Evolutionary conservation across 768 basidiomycete species (phyloP), one percentile per base, ranked within the genome.

Genomic region (Pisolithus sp.): DNA sequence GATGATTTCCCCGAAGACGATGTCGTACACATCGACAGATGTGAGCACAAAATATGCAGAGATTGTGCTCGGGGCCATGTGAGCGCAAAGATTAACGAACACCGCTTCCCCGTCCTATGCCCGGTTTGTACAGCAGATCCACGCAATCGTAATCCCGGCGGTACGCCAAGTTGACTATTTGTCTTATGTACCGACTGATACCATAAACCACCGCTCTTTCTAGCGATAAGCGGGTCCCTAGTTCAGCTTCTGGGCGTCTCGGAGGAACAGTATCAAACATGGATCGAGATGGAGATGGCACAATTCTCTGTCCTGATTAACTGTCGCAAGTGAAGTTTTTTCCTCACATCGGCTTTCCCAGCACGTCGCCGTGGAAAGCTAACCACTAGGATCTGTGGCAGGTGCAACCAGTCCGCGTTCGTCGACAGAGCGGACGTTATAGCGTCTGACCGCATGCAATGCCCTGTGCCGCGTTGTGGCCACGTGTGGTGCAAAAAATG

Each of bases 401-500:
- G 83, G 57, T 85, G 83, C 62, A 62, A 71, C 1, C 61, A 72
- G 42, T 72, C 75, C 0, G 70, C 74, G 17, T 76, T 76, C 41
- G 74, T 84, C 15, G 81, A 80, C 59, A 73, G 71, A 42, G 52
- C 58, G 1, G 79, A 82, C 49, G 72, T 77, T 44, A 67, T 71
- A 21, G 66, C 62, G 31, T 55, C 62, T 3, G 66, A 68, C 18
- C 68, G 74, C 41, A 62, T 84, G 10, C 58, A 60, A 17, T 85
- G 84, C 55, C 81, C 81, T 4, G 60, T 76, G 37, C 71, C 69
- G 0, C 58, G 59, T 3, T 85, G 83, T 51, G 61, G 68, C 4
- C 68, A 80, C 53, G 66, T 70, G 26, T 85, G 83, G 84, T 85
- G 83, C 63, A 82, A 75, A 65, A 63, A 60, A 20, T 85, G 84